A percentile compares a stretch with the other conserved stretches of the same genome.
Conservation (phyloP, 176 grass and related monocot genomes). For the Carex littledalei region DNA sequence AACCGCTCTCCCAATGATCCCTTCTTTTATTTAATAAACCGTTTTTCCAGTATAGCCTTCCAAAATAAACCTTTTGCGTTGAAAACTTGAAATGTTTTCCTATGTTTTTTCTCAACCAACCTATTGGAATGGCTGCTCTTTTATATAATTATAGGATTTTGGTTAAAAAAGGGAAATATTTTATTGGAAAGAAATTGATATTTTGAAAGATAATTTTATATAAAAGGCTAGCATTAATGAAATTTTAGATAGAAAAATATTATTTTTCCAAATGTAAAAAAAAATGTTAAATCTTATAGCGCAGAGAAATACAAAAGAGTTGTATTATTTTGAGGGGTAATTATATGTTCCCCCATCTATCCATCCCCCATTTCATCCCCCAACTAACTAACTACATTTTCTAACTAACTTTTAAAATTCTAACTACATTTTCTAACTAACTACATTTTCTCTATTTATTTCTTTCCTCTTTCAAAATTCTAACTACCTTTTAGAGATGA, state of each 20-base stretch:
- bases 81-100: neutral
- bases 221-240: neutral
- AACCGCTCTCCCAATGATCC: neutral
- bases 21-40: neutral
- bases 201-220: neutral
- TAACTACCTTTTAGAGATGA: no score
- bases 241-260: no score
- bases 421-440: no score
- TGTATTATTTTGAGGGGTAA: neutral
- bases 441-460: no score
- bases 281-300: no score
- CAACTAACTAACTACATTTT: no score
- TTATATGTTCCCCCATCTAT: no score
- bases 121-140: neutral
- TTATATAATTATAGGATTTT: neutral
- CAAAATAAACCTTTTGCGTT: neutral
- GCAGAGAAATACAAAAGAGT: neutral
- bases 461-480: no score
- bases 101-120: neutral
- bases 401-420: no score
- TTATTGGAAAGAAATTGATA: neutral
- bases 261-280: no score
- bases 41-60: neutral
- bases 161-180: neutral
- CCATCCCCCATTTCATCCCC: no score